phyloP scores from a whole-genome alignment of 2,329 filamentous ascomycete genomes.

The Curvularia sp. region DNA sequence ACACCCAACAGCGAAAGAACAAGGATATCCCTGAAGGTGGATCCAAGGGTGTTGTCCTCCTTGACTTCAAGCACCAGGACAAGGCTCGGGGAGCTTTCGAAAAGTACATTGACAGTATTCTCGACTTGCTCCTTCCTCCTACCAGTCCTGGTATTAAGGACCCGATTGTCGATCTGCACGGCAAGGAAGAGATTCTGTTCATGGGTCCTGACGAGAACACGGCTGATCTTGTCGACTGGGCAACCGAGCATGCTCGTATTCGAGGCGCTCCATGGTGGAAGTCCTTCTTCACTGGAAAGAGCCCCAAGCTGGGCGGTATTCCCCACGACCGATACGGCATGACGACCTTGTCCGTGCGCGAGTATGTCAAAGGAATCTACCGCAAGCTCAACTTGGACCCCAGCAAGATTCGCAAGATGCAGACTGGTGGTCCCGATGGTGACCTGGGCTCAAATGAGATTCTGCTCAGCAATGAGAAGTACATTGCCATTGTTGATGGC shows the following conservation, averaged over 20 bases:
- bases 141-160: conserved; percentile 97
- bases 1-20: conserved; percentile 99
- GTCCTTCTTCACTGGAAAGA: conserved; percentile 99
- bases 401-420: conserved; percentile 85
- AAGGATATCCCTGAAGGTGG: conserved; percentile 99
- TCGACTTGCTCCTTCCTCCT: conserved; percentile 90
- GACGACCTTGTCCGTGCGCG: conserved; percentile 94
- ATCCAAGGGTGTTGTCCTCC: conserved; percentile 94
- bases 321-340: conserved; percentile 96
- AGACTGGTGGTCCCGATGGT: conserved; percentile 95
- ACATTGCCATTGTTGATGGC: conserved; percentile 94
- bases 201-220: conserved; percentile 99
- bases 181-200: conserved; percentile 96
- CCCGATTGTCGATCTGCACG: conserved; percentile 92
- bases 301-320: conserved; percentile 92
- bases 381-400: conserved; percentile 92
- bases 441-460: conserved; percentile 99
- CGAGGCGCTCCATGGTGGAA: conserved; percentile 98
- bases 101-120: conserved; percentile 99
- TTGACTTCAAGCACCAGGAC: conserved; percentile 93
- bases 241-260: conserved; percentile 88
- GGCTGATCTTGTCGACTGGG: conserved; percentile 95
- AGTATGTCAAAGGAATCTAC: conserved; percentile 97
- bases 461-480: conserved; percentile 92
- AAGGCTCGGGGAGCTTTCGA: conserved; percentile 92